A percentile compares a stretch with the other conserved stretches of the same genome.
phyloP scores from a whole-genome alignment of 129 eudicot species.

The Helianthus annuus region HanXRQr2.0-SUNRISE NC_035445.2:54220845-54221344 shows the following conservation, averaged over 20 bases:
- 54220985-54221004: constrained; percentile 92
- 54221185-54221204: constrained; percentile 9
- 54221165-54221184: background rate
- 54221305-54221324: constrained; percentile 31
- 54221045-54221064: constrained; percentile 95
- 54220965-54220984: constrained; percentile 83
- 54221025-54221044: constrained; percentile 99
- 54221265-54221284: constrained; percentile 47
- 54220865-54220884: constrained; percentile 86
- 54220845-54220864: constrained; percentile 84
- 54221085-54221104: constrained; percentile 99
- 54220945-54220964: constrained; percentile 93
- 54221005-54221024: constrained; percentile 92
- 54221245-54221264: constrained; percentile 44
- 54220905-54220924: constrained; percentile 83
- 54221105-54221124: constrained; percentile 66
- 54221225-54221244: constrained; percentile 43
- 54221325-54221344: constrained; percentile 41
- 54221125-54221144: background rate
- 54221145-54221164: background rate
- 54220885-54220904: constrained; percentile 66
- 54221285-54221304: constrained; percentile 41
- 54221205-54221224: constrained; percentile 39
- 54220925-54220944: constrained; percentile 65
- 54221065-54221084: constrained; percentile 97